Evolutionary conservation across 345 rosid species (phyloP).

Genomic region (Stellera chamaejasme): DNA sequence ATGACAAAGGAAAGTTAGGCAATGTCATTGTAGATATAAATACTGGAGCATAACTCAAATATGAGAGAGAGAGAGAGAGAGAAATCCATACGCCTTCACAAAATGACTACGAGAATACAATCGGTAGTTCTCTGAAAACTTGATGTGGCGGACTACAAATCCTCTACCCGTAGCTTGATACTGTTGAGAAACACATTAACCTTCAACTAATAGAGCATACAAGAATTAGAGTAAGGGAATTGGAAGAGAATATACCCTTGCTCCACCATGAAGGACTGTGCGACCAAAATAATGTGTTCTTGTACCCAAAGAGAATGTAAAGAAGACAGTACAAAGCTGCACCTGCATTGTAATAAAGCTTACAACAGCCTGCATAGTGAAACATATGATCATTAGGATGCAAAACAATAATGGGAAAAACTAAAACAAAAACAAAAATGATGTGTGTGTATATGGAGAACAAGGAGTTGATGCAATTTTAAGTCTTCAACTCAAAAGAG

Average conservation of each 20-base stretch:
- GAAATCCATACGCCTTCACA: conserved; percentile 62
- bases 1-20: conserved; percentile 17
- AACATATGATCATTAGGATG: conserved; percentile 3
- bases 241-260: conserved; percentile 50
- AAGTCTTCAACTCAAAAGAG: too few relatives aligned
- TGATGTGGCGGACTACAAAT: conserved; percentile 89
- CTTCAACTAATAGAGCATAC: neutral
- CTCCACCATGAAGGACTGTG: conserved; percentile 97
- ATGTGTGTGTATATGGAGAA: too few relatives aligned
- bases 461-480: too few relatives aligned
- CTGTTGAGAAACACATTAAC: conserved; percentile 31
- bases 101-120: conserved; percentile 97
- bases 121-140: conserved; percentile 87
- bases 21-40: conserved; percentile 7
- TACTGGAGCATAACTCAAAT: neutral
- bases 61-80: conserved; percentile 16
- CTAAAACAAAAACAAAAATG: conserved; percentile 9
- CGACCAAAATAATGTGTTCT: conserved; percentile 95
- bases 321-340: conserved; percentile 93
- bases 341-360: conserved; percentile 89
- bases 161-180: conserved; percentile 98
- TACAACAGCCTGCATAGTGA: conserved; percentile 71
- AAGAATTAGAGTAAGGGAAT: neutral
- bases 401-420: conserved; percentile 6
- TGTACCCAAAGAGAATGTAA: conserved; percentile 97